These are phyloP conservation scores for Neofusicoccum ribis DNA, from an alignment of 2,329 filamentous ascomycete species.

Conservation along the genomic window DNA sequence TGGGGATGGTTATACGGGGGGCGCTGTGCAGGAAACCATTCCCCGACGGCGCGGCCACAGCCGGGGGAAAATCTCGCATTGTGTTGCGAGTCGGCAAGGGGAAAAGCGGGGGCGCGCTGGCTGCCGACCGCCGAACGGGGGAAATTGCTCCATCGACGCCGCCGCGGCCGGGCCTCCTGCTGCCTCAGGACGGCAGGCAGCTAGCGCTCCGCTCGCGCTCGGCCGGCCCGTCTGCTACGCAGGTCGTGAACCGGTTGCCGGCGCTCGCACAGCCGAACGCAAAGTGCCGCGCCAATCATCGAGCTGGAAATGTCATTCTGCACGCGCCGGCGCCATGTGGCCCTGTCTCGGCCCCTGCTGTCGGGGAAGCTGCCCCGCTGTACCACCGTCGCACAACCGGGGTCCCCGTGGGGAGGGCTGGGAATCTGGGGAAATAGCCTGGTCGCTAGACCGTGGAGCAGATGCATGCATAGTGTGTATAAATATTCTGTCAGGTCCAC, in stretches of 20 bases:
- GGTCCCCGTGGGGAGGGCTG: constrained; percentile 1
- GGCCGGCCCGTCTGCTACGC: neutral
- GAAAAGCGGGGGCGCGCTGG: neutral
- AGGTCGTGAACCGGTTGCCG: neutral
- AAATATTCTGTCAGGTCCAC: neutral
- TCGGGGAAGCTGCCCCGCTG: constrained; percentile 1
- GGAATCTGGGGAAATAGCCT: neutral
- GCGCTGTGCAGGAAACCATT: constrained; percentile 1
- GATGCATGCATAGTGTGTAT: neutral
- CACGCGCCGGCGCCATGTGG: neutral
- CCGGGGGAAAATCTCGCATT: neutral
- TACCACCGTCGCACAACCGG: neutral
- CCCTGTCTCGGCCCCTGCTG: neutral
- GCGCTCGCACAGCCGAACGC: too few relatives aligned
- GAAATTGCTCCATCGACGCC: neutral
- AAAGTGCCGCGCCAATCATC: too few relatives aligned
- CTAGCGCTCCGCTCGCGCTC: neutral
- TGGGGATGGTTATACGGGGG: neutral
- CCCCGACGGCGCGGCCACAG: neutral
- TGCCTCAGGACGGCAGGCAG: neutral
- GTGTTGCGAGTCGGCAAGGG: neutral
- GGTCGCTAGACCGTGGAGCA: neutral
- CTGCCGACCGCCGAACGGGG: neutral
- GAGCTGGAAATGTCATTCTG: neutral
- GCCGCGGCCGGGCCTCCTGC: neutral